These are phyloP conservation scores for Aquilaria sinensis DNA, from an alignment of 345 rosid genomes.

Conservation along the genomic window DNA sequence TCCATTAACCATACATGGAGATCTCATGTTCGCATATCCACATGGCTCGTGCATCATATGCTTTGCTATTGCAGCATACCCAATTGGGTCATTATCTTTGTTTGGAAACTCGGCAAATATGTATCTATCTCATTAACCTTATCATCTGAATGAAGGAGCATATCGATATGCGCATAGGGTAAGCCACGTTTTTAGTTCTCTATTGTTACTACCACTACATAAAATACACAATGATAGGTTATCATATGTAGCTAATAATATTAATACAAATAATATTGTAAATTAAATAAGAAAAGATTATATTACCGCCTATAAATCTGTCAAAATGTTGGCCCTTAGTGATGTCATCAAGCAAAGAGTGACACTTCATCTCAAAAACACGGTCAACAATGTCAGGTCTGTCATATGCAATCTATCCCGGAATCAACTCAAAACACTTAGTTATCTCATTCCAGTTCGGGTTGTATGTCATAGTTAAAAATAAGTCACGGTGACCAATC, in stretches of 20 bases:
- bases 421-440: neutral
- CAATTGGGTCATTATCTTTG: neutral
- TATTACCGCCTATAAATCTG: too few species aligned
- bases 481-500: neutral
- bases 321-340: too few species aligned
- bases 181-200: neutral
- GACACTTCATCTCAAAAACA: conserved; percentile 1
- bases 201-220: neutral
- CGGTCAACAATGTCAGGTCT: conserved; percentile 10
- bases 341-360: too few species aligned
- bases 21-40: neutral
- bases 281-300: neutral
- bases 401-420: neutral
- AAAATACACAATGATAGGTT: too few species aligned
- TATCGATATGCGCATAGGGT: neutral
- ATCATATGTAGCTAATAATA: neutral
- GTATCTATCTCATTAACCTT: neutral
- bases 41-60: conserved; percentile 6
- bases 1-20: neutral
- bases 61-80: neutral
- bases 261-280: neutral
- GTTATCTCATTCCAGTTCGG: conserved; percentile 2
- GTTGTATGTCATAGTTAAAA: neutral
- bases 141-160: neutral
- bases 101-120: conserved; percentile 1